These are phyloP conservation scores for Coelastrella sp. DNA, from an alignment of 139 green algal genomes.

Conservation along the genomic window DNA sequence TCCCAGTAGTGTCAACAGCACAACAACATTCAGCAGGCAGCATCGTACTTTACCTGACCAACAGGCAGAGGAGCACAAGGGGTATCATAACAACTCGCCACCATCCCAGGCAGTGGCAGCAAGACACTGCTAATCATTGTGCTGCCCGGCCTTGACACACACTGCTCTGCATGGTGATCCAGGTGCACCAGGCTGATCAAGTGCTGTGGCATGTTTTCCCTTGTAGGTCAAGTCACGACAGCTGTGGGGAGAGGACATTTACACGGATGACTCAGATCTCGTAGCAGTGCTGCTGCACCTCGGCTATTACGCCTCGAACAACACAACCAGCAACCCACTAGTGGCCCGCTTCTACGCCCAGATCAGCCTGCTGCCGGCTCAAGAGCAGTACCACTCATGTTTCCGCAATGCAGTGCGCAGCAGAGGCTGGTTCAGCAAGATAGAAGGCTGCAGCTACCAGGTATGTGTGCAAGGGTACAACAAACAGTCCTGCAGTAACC, in stretches of 20 bases:
- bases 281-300: constrained; percentile 96
- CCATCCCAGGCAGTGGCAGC: not conserved
- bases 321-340: constrained; percentile 49
- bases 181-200: not conserved
- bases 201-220: not conserved
- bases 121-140: not conserved
- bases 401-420: constrained; percentile 76
- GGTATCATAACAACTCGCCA: constrained; percentile 20
- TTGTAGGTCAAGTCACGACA: constrained; percentile 87
- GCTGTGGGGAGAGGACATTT: constrained; percentile 94
- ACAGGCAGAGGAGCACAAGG: too few species aligned
- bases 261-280: constrained; percentile 95
- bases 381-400: constrained; percentile 79
- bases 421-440: constrained; percentile 77
- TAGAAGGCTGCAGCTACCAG: constrained; percentile 77
- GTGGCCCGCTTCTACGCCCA: constrained; percentile 15
- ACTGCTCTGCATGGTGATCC: not conserved
- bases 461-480: constrained; percentile 27
- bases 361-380: constrained; percentile 61
- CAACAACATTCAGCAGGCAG: too few species aligned
- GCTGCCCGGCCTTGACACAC: not conserved
- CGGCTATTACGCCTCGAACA: constrained; percentile 81
- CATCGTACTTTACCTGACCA: too few species aligned
- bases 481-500: too few species aligned
- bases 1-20: too few species aligned